Conservation (phyloP, 2,329 filamentous ascomycete species). For the Colletotrichum endophyticum region DNA sequence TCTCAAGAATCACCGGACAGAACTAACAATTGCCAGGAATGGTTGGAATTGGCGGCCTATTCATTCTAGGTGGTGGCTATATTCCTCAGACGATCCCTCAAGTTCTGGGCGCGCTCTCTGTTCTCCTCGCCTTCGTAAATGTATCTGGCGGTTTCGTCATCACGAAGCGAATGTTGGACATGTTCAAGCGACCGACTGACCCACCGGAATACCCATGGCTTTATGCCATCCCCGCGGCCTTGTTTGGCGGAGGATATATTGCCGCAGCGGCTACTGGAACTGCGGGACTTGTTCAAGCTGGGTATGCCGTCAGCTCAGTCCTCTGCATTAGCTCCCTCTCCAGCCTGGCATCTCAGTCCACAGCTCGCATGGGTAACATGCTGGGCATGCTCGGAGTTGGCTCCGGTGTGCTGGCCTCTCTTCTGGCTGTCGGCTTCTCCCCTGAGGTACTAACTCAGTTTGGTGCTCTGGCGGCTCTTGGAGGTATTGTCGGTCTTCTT, state of each 20-base stretch:
- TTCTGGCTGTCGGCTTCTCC: constrained; percentile 81
- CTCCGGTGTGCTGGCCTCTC: constrained; percentile 81
- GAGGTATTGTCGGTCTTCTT: constrained; percentile 71
- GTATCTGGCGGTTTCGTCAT: constrained; percentile 90
- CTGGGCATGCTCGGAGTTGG: constrained; percentile 86
- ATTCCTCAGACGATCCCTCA: constrained; percentile 81
- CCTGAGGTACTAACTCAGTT: constrained; percentile 82
- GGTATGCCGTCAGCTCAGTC: constrained; percentile 83
- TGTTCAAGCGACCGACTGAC: constrained; percentile 86
- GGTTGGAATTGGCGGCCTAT: constrained; percentile 88
- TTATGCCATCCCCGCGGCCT: constrained; percentile 75
- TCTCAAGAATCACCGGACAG: background rate
- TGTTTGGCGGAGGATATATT: constrained; percentile 83
- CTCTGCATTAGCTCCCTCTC: constrained; percentile 87
- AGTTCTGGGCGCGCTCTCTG: constrained; percentile 76
- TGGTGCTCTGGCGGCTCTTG: constrained; percentile 74
- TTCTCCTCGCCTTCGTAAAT: constrained; percentile 86
- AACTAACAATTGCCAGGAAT: constrained; percentile 56
- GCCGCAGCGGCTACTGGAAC: constrained; percentile 82
- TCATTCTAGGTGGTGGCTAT: constrained; percentile 85
- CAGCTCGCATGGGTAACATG: constrained; percentile 84
- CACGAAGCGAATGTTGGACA: constrained; percentile 91
- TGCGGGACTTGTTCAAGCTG: constrained; percentile 84
- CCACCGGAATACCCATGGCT: constrained; percentile 89
- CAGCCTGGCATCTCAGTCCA: constrained; percentile 80